Base-by-base conservation (phyloP, 2,329 filamentous ascomycete genomes). In the Aspergillus persii region DNA sequence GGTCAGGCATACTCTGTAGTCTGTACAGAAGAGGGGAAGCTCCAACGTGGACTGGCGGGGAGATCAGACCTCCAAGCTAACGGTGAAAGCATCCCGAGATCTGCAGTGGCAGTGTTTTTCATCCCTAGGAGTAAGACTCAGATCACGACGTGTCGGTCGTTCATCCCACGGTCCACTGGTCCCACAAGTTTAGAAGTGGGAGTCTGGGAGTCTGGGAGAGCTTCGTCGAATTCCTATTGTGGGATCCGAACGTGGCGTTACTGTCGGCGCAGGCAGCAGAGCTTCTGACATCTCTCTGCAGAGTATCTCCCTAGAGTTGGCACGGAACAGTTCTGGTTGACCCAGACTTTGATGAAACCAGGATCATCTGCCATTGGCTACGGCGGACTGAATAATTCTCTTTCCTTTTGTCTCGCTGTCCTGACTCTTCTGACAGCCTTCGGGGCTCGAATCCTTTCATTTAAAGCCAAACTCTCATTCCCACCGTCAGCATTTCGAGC, bases 71-170 rank as follows among this genome's bases (percentile, higher is more conserved):
- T 64, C 63, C 47, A 39, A 41, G 49, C 56, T 60, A 62, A 59
- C 41, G 51, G 58, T 59, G 51, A n/a, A 53, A 46, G 46, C 55
- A 62, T 61, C 65, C 68, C 65, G 65, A 68, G 70, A 71, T 72
- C 69, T 68, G 66, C 69, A 62, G 64, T 65, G 61, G 65, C 61
- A 65, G 63, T 68, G 70, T 67, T 39, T 23, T 7, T 53, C 23
- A 27, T 12, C 8, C 46, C 46, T 53, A 54, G 50, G 61, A 47
- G 27, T 47, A 54, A 52, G 61, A 23, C 18, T 23, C 18, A 23
- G 18, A 56, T 58, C 50, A 60, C 54, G 31, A 58, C 44, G 41
- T 56, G 57, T 60, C 49, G 48, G 46, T 54, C 18, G 50, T 55
- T 50, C 51, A 47, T 53, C 39, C 56, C 41, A 51, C 27, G 60